These are phyloP conservation scores for Kappamyces sp. DNA, from an alignment of 192 early-diverging fungal species.

Conservation along the genomic window DNA sequence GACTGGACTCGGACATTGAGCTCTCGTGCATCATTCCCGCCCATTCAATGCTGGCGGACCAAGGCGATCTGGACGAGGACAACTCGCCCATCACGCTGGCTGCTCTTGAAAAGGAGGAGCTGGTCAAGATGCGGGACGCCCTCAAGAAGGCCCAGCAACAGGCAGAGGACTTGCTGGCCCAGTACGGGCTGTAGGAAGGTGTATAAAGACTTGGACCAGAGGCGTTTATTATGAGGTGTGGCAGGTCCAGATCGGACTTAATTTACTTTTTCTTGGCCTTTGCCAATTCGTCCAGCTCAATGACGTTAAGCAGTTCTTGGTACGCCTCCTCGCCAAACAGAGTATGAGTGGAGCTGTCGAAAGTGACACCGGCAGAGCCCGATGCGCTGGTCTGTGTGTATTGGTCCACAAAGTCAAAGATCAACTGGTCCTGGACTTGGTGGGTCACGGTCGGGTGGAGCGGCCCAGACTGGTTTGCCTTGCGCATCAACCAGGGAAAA, in stretches of 20 bases:
- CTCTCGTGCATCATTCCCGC: no score
- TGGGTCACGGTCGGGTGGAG: conserved; percentile 2
- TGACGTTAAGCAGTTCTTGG: conserved; percentile 7
- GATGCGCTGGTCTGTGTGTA: not conserved
- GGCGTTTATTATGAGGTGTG: conserved; percentile 1
- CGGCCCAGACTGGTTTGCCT: conserved; percentile 1
- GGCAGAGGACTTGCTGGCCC: not conserved
- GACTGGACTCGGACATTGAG: no score
- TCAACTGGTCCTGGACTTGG: not conserved
- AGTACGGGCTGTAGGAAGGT: conserved; percentile 6
- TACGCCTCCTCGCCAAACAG: conserved; percentile 2
- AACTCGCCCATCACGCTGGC: not conserved
- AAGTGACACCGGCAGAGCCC: not conserved
- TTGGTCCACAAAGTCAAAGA: conserved; percentile 8
- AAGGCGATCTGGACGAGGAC: no score
- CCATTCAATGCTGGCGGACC: no score
- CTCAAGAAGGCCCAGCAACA: conserved; percentile 7
- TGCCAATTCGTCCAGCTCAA: conserved; percentile 7
- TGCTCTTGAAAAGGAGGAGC: conserved; percentile 7
- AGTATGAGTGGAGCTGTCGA: no score
- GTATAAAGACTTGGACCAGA: not conserved
- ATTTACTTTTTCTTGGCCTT: conserved; percentile 8
- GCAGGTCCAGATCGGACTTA: conserved; percentile 7
- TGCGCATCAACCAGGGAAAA: conserved; percentile 3
- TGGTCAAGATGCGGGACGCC: conserved; percentile 6